Conservation (phyloP, 169 alveolate species). For the Babesia bovis region DNA sequence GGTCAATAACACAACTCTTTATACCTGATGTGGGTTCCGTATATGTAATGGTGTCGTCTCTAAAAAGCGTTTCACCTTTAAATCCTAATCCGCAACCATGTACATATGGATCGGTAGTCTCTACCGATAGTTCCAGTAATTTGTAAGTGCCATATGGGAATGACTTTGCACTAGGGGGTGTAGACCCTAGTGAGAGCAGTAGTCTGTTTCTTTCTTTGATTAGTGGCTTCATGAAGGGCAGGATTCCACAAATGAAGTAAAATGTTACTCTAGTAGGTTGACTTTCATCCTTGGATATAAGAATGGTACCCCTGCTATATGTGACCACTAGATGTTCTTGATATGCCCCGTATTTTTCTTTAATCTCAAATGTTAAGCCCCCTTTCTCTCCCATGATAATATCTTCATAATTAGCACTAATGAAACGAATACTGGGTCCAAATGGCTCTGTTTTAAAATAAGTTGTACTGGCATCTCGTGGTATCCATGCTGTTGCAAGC, state of each 20-base stretch:
- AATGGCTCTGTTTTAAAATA: neutral
- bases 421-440: neutral
- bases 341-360: neutral
- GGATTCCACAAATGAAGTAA: neutral
- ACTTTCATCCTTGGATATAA: neutral
- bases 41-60: neutral
- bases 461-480: neutral
- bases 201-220: too few relatives aligned
- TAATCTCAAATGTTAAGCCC: neutral
- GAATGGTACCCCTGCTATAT: neutral
- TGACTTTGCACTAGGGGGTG: too few relatives aligned
- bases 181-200: too few relatives aligned
- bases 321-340: neutral
- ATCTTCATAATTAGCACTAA: neutral
- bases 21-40: neutral
- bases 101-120: neutral
- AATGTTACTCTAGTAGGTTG: neutral
- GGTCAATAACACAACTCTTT: neutral
- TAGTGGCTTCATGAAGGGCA: too few relatives aligned
- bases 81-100: neutral
- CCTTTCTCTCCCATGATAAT: neutral
- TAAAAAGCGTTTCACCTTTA: neutral
- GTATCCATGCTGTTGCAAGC: neutral
- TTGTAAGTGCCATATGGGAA: neutral
- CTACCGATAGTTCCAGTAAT: neutral